Base-by-base conservation (phyloP, 495 filamentous ascomycete species). In the Neurospora pannonica region DNA sequence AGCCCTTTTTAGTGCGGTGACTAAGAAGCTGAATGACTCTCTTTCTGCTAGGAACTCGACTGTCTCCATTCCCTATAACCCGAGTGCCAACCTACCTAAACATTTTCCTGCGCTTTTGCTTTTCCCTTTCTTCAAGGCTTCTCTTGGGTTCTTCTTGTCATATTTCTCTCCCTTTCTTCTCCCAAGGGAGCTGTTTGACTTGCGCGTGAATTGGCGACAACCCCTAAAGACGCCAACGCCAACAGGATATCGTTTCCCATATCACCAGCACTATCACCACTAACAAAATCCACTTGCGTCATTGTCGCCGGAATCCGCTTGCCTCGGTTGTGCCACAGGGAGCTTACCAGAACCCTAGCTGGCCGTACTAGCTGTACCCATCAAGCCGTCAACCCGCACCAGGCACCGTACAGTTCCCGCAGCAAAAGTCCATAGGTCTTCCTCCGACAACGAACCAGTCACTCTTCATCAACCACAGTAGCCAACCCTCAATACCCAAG, bases 321-420 rank as follows among this genome's bases (percentile, higher is more conserved):
- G 75, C 78, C 78, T 80, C 77, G 78, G 77, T 72, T 77, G 54
- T 67, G 54, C 21, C 46, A 67, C 54, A 67, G 54, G 54, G 54
- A 67, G 54, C 54, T 2, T 67, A 67, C 24, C 54, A 67, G 54
- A 34, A 67, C 54, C 54, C 54, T 67, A 67, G 24, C 54, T 31
- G 54, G 31, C 24, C 13, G 54, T 34, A n/a, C n/a, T n/a, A 62
- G 28, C 54, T 17, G 54, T 34, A 67, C 54, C 54, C 54, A 67
- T 34, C 54, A 62, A 62, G 48, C 48, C 21, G 21, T 31, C 48
- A 62, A 62, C 54, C 54, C 54, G 54, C 54, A 34, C 54, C 54
- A 67, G 28, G 15, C 54, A 67, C 54, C 54, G 54, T 67, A 28
- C 54, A 67, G 54, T 67, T 67, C 54, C 54, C 54, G 54, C 54